These are phyloP conservation scores for Aspergillus ochraceus DNA, from an alignment of 2,329 filamentous ascomycete species.

Conservation along the genomic window DNA sequence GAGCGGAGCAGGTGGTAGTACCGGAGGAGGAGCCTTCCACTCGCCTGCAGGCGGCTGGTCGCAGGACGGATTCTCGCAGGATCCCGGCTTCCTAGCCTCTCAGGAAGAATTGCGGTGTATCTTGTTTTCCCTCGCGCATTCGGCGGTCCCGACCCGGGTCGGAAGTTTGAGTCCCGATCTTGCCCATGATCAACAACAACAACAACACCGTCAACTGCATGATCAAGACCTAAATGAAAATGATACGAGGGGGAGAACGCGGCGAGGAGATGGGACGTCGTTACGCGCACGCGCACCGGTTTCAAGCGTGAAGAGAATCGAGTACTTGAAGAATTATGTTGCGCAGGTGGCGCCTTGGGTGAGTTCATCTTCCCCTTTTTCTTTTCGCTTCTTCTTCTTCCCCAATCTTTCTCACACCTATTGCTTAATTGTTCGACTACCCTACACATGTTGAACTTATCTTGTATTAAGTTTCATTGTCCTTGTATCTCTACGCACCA, in stretches of 20 bases:
- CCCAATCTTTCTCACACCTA: not conserved
- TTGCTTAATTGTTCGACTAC: not conserved
- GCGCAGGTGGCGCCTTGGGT: slow-evolving; percentile 56
- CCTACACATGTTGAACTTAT: too few relatives aligned
- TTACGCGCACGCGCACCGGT: slow-evolving; percentile 19
- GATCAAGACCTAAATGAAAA: not conserved
- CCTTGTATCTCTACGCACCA: too few relatives aligned
- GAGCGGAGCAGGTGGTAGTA: not conserved
- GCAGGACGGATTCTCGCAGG: slow-evolving; percentile 33
- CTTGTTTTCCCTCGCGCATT: slow-evolving; percentile 48
- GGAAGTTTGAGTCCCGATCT: slow-evolving; percentile 32
- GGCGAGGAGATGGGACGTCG: slow-evolving; percentile 9
- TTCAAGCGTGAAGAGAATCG: slow-evolving; percentile 34
- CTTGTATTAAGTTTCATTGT: too few relatives aligned
- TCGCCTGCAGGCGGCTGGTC: slow-evolving; percentile 20
- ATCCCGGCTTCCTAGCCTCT: slow-evolving; percentile 47
- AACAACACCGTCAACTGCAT: too few relatives aligned
- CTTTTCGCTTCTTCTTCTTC: not conserved
- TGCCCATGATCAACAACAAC: not conserved
- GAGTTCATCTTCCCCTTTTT: slow-evolving; percentile 5
- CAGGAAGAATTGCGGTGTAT: slow-evolving; percentile 48
- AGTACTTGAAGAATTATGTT: slow-evolving; percentile 53
- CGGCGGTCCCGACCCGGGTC: slow-evolving; percentile 44
- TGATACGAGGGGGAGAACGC: not conserved
- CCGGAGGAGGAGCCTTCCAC: slow-evolving; percentile 3